phyloP scores from a whole-genome alignment of 164 flowering plant genomes.

The Berberis vulgaris region DNA sequence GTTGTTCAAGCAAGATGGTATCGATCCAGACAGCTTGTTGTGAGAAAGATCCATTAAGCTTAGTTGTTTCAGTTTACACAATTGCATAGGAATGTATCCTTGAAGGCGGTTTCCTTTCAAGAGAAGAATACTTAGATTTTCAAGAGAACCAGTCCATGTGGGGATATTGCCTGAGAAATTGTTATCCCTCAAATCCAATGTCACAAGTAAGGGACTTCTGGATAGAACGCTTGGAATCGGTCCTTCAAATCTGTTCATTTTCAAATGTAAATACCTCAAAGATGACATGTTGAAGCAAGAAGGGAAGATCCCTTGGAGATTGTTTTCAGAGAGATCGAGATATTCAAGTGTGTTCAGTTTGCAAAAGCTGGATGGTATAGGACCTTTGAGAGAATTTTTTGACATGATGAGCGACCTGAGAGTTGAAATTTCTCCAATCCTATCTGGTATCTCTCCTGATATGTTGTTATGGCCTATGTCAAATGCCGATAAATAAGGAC shows the following conservation, averaged over 20 bases:
- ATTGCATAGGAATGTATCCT: background rate
- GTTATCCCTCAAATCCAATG: slow-evolving; percentile 1
- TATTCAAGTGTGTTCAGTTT: background rate
- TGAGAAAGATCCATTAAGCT: slow-evolving; percentile 1
- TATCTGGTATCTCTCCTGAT: slow-evolving; percentile 1
- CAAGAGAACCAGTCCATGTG: background rate
- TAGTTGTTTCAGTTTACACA: background rate
- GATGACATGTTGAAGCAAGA: slow-evolving; percentile 1
- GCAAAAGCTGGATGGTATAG: background rate
- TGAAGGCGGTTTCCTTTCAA: slow-evolving; percentile 4
- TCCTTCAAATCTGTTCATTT: background rate
- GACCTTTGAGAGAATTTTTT: slow-evolving; percentile 3
- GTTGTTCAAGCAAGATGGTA: slow-evolving; percentile 3
- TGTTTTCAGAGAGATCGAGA: background rate
- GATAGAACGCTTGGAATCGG: background rate
- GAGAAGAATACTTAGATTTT: slow-evolving; percentile 2
- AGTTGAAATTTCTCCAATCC: background rate
- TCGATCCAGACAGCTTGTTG: slow-evolving; percentile 1
- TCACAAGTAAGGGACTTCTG: background rate
- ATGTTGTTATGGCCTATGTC: slow-evolving; percentile 3
- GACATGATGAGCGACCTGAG: background rate
- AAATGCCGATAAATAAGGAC: background rate
- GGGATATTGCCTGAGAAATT: background rate
- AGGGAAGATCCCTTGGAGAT: background rate
- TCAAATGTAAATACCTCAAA: background rate